Base-by-base conservation (phyloP, 2,329 filamentous ascomycete genomes). In the Talaromyces sp. region DNA sequence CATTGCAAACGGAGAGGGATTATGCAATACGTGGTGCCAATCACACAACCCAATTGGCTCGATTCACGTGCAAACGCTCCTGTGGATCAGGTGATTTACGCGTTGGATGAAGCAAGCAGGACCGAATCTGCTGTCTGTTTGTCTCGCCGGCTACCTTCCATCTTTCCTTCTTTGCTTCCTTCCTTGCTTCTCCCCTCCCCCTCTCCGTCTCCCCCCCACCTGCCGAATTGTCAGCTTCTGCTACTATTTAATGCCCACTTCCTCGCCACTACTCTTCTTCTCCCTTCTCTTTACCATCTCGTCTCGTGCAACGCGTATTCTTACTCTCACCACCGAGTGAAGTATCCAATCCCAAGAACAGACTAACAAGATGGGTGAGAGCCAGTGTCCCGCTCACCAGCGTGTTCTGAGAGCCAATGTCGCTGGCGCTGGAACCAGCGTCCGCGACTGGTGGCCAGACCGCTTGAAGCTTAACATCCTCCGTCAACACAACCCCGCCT, bases 401-500 rank as follows among this genome's bases (percentile, higher is more conserved):
- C 27, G 39, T 31, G 58, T 65, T 8, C 43, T 61, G 47, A 27
- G n/a, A 5, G 50, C 63, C 39, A 79, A 79, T 66, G 69, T 78
- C 54, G 77, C 71, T 65, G 89, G 88, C 69, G 85, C 85, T 71
- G 90, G 90, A 72, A 90, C 88, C 71, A 80, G 82, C 67, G 91
- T 88, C 81, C 73, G 71, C 63, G 88, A 93, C 82, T 92, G 89
- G 87, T 93, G 90, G 90, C 90, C 90, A 62, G 83, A 87, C 65
- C 80, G 84, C 71, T 78, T 93, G 68, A 85, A 82, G 73, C 82
- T 91, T 69, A 87, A 89, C 80, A 88, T 92, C 72, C 85, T 93
- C 62, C 90, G 90, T 73, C 90, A 92, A 79, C 85, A 91, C 75
- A 86, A 84, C 41, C 73, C 82, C 24, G 79, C 82, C 65, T 85